Evolutionary conservation across 352 stramenopile species (phyloP).

Genomic region (Phytophthora tentaculata): DNA sequence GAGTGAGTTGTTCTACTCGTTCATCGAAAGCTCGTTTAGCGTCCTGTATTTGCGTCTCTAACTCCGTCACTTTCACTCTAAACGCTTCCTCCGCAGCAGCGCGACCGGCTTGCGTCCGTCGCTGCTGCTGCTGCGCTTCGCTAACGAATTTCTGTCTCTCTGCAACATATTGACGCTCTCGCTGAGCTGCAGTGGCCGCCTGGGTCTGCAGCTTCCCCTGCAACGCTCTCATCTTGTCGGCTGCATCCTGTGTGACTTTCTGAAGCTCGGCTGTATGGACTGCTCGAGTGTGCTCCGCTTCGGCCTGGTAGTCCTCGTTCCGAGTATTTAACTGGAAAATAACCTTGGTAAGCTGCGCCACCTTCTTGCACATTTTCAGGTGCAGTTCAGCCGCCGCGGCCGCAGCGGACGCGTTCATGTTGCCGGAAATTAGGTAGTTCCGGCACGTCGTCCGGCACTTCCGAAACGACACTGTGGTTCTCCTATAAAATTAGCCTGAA

Average conservation of each 20-base stretch:
- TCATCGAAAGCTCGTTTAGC: slow-evolving; percentile 51
- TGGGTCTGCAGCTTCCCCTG: slow-evolving; percentile 48
- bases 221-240: slow-evolving; percentile 54
- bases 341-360: slow-evolving; percentile 94
- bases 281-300: slow-evolving; percentile 54
- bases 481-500: slow-evolving; percentile 23
- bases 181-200: slow-evolving; percentile 33
- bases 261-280: slow-evolving; percentile 49
- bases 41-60: slow-evolving; percentile 51
- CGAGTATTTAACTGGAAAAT: slow-evolving; percentile 95
- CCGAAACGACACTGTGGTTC: slow-evolving; percentile 5
- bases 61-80: slow-evolving; percentile 43
- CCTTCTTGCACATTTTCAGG: slow-evolving; percentile 95
- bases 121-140: slow-evolving; percentile 33
- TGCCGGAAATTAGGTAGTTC: not conserved
- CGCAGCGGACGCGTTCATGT: slow-evolving; percentile 25
- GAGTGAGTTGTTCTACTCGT: slow-evolving; percentile 47
- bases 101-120: slow-evolving; percentile 38
- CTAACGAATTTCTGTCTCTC: slow-evolving; percentile 25
- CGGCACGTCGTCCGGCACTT: slow-evolving; percentile 11
- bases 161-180: slow-evolving; percentile 34
- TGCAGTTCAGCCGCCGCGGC: slow-evolving; percentile 69
- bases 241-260: slow-evolving; percentile 59
- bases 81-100: slow-evolving; percentile 42
- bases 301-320: slow-evolving; percentile 91